Conservation (phyloP, 2,329 filamentous ascomycete genomes). For the Cladophialophora chaetospira region DNA sequence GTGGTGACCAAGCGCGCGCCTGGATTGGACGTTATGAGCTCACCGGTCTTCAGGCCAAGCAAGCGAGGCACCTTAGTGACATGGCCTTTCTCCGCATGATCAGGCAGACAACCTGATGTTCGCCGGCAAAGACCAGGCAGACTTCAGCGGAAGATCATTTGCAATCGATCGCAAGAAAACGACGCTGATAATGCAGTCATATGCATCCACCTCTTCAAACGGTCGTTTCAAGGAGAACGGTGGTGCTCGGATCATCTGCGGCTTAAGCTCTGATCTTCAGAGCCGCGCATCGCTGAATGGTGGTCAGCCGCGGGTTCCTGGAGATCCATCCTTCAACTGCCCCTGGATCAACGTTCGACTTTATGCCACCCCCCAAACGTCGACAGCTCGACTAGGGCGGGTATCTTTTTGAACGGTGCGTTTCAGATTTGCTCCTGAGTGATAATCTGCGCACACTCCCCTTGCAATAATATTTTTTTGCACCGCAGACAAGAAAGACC, state of each 20-base stretch:
- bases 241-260: constrained; percentile 16
- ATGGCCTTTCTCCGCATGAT: background rate
- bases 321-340: constrained; percentile 20
- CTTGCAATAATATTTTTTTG: background rate
- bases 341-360: constrained; percentile 9
- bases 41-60: constrained; percentile 5
- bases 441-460: background rate
- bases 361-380: constrained; percentile 23
- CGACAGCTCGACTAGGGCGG: background rate
- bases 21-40: constrained; percentile 18
- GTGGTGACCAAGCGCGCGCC: constrained; percentile 18
- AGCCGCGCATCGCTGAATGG: constrained; percentile 1
- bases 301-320: constrained; percentile 23
- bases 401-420: constrained; percentile 8
- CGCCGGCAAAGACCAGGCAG: background rate
- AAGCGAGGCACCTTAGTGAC: background rate
- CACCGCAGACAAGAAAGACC: background rate
- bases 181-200: constrained; percentile 15
- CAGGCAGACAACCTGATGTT: background rate
- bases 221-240: constrained; percentile 19
- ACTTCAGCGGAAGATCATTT: background rate
- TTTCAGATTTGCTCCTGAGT: constrained; percentile 19
- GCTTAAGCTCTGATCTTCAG: constrained; percentile 7
- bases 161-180: background rate
- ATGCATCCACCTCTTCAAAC: background rate